Evolutionary conservation across 306 rosid species (phyloP), one percentile per base, ranked within the genome.

Genomic region (Luffa aegyptiaca): DNA sequence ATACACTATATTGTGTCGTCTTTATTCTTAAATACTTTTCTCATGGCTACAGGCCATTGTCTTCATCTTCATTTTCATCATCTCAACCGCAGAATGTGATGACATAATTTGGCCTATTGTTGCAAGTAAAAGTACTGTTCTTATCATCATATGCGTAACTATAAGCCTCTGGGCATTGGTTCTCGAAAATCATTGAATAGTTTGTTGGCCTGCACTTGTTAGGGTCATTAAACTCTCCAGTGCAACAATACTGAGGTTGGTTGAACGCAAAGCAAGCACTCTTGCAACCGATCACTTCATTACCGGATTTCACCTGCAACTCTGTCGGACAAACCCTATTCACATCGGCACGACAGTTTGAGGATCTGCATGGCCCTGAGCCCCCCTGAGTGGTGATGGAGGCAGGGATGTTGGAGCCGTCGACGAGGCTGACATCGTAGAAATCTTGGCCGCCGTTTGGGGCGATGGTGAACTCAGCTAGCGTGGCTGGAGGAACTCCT

Each of bases 91-190:
- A 90, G 79, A 90, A 87, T 0, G 94, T 92, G 69, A 92, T 64
- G 45, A 11, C 66, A 62, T 92, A 92, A 58, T 76, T n/a, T n/a
- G 93, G 86, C 0, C 85, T 53, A 4, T 45, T 82, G 21, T 21
- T 36, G 70, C 97, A 92, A 3, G 91, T 87, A 72, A 92, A 90
- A 7, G 87, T 46, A 9, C 57, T 46, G 21, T 72, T 72, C 58
- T 80, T 78, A 11, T 89, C 93, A 63, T 90, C 97, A 16, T 61
- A 85, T 41, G 93, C 90, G 4, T 90, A 89, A 78, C 89, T 88
- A 55, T 88, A 89, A 46, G 96, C 97, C 10, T 63, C 86, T 5
- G 92, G 96, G 33, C 97, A 93, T 18, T 86, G 85, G 0, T 64
- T 2, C 84, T 88, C 13, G 5, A 91, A 93, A 8, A 89, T 12